Evolutionary conservation across 176 grass and related monocot genomes (phyloP), one percentile per base, ranked within the genome.

Genomic region (Carex cristatella): DNA sequence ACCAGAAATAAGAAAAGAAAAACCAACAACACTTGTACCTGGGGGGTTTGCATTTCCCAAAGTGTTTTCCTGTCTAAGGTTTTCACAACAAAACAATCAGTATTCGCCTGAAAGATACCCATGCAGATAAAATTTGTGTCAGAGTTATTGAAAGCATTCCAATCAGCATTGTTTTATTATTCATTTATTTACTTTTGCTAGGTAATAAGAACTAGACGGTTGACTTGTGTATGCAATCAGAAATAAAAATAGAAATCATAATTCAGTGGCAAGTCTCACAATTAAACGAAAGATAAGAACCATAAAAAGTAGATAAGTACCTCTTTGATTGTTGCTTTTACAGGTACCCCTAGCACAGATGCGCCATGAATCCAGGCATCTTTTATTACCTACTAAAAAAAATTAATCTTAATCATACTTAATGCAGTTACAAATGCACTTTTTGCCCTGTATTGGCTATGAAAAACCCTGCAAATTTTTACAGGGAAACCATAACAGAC

Each of bases 11-110:
- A 65, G 37, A 61, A 56, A 42, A 84, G 10, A 84, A 53, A 66
- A 65, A 51, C 15, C 16, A 64, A 54, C 6, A 3, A 0, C 31
- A 30, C 60, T 27, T 65, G 30, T 90, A 96, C 97, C 97, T 99
- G 97, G 37, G 97, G 97, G 73, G 97, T 99, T 87, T 99, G 96
- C 96, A 99, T 99, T 88, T 99, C 96, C 96, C 93, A 99, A 28
- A 99, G 96, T 37, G 93, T 95, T 89, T 95, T 95, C 65, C 96
- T 91, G 77, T 99, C 93, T 55, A 99, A 88, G 30, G 96, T 95
- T 88, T 95, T 99, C 38, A 99, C 86, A 1, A 99, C 96, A 80
- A 99, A 95, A 69, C 88, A 92, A 70, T 92, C 71, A 3, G 10
- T 94, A 84, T 91, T 46, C 51, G 88, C 96, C 96, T 99, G 85